A percentile compares a stretch with the other conserved stretches of the same genome.
These are phyloP conservation scores for Trichoderma sp. DNA, from an alignment of 2,329 filamentous ascomycete species.

Conservation along the genomic window DNA sequence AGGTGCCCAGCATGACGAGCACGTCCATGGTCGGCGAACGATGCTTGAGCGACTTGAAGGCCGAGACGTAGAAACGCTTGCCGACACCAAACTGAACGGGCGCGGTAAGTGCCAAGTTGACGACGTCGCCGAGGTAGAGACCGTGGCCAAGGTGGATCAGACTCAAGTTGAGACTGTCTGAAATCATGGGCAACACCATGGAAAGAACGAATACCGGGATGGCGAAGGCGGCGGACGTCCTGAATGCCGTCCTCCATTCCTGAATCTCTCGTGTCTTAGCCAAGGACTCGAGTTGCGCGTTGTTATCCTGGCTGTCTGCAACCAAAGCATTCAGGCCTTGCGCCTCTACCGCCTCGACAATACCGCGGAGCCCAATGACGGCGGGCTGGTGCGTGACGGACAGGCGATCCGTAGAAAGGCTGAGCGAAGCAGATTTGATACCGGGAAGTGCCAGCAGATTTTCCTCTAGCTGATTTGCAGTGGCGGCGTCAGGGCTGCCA, in stretches of 20 bases:
- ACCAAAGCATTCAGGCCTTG: slow-evolving; percentile 86
- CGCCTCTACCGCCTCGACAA: slow-evolving; percentile 82
- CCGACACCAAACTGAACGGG: slow-evolving; percentile 97
- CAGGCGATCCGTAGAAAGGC: slow-evolving; percentile 71
- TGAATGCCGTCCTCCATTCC: slow-evolving; percentile 85
- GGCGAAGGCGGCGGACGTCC: slow-evolving; percentile 76
- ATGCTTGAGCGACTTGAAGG: slow-evolving; percentile 92
- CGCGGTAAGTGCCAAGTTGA: slow-evolving; percentile 82
- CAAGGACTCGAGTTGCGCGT: slow-evolving; percentile 91
- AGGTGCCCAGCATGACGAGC: slow-evolving; percentile 89
- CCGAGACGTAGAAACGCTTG: slow-evolving; percentile 87
- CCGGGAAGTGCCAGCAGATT: slow-evolving; percentile 67
- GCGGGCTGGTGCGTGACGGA: slow-evolving; percentile 72
- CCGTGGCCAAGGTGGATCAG: slow-evolving; percentile 67
- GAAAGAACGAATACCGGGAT: slow-evolving; percentile 88
- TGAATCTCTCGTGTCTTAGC: slow-evolving; percentile 96
- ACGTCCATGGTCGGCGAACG: slow-evolving; percentile 97
- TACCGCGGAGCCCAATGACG: slow-evolving; percentile 73
- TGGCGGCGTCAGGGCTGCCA: slow-evolving; percentile 70
- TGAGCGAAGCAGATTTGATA: slow-evolving; percentile 72
- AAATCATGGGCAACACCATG: slow-evolving; percentile 91
- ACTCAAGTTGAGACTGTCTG: slow-evolving; percentile 77
- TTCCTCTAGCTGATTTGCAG: slow-evolving; percentile 73
- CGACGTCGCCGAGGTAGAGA: slow-evolving; percentile 82
- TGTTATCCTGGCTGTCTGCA: slow-evolving; percentile 91